Base-by-base conservation (phyloP, 1,139 yeast genomes). In the Arxiozyma slooffiae region DNA sequence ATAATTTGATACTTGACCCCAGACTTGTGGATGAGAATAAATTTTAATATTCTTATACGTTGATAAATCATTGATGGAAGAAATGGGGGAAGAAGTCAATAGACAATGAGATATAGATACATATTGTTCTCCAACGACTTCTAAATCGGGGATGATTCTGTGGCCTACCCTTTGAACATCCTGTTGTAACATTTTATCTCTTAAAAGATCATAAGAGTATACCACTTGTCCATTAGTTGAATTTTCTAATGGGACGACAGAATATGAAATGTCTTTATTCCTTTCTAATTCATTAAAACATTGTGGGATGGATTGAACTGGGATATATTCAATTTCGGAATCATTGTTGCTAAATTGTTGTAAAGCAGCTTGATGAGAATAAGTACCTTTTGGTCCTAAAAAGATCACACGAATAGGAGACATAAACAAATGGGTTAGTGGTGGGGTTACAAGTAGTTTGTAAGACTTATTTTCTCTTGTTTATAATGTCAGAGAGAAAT, bases 21-120 rank as follows among this genome's bases (percentile, higher is more conserved):
- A 92, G 0, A 89, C 98, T 65, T 92, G 98, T 4, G 98, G 97
- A 67, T 92, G 98, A 2, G 96, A 85, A 69, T 86, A 86, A 24
- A 92, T 76, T 40, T 75, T 78, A 17, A 69, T 68, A 49, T 83
- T 75, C 18, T 76, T 66, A 1, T 70, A 61, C 1, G 81, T 59
- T 36, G 72, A 72, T 18, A 61, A 38, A 6, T 55, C 50, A 3
- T 52, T 48, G 4, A 55, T 43, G 3, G 40, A 41, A 1, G 46
- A 7, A 7, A 58, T 45, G 1, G 64, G 71, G 47, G n/a, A n/a
- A n/a, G 76, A 72, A 1, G 82, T 72, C 49, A 89, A 73, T 48
- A 90, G 71, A 63, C 84, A 82, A 68, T 92, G 97, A 53, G 82
- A 84, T 52, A 92, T 86, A 0, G 85, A 70, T 1, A 92, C 97